phyloP scores from a whole-genome alignment of 345 rosid genomes.

The Boechera retrofracta region DNA sequence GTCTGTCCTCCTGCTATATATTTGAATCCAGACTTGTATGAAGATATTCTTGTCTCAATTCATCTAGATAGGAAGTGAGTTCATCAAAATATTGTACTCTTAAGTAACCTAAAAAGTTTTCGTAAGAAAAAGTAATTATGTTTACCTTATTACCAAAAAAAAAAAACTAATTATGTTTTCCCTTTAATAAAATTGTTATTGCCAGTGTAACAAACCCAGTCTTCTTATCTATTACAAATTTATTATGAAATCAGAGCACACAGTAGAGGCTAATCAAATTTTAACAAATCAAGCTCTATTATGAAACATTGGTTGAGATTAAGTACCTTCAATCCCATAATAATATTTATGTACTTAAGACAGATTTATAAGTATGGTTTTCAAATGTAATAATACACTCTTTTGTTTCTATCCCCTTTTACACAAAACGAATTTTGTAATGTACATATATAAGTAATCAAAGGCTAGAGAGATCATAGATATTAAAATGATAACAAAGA shows the following conservation, averaged over 20 bases:
- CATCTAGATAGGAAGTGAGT: slow-evolving; percentile 91
- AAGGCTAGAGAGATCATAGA: slow-evolving; percentile 33
- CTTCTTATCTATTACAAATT: too few relatives aligned
- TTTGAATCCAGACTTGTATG: slow-evolving; percentile 69
- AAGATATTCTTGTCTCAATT: slow-evolving; percentile 77
- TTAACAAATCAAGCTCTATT: too few relatives aligned
- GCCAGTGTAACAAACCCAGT: too few relatives aligned
- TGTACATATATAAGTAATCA: slow-evolving; percentile 33
- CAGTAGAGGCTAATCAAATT: too few relatives aligned
- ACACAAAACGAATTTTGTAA: slow-evolving; percentile 29
- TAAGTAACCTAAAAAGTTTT: background rate
- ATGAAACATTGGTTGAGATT: too few relatives aligned
- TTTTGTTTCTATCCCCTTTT: slow-evolving; percentile 29
- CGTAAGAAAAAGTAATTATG: background rate
- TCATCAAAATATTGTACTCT: background rate
- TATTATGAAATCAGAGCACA: too few relatives aligned
- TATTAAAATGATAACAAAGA: slow-evolving; percentile 27
- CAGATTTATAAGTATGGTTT: background rate
- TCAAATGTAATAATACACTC: slow-evolving; percentile 30
- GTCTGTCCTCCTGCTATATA: slow-evolving; percentile 96
- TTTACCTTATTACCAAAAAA: too few relatives aligned
- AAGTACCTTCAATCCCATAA: background rate
- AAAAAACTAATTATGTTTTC: too few relatives aligned
- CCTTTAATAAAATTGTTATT: too few relatives aligned
- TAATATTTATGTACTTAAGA: background rate